phyloP scores from a whole-genome alignment of 2,329 filamentous ascomycete genomes.

The Aspergillus uvarum region DNA sequence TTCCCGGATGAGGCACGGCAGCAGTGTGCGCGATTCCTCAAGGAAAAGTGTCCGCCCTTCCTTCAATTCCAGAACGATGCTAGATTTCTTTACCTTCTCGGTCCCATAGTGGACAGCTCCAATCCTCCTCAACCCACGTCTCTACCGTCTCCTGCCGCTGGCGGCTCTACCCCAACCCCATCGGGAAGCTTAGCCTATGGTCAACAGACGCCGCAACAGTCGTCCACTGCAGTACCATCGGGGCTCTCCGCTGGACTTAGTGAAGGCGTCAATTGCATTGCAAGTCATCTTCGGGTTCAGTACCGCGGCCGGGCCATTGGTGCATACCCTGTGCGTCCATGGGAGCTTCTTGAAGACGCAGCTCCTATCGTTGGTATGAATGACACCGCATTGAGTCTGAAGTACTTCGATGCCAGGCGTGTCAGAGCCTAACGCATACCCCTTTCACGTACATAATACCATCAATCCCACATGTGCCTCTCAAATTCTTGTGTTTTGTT shows the following conservation, averaged over 20 bases:
- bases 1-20: constrained; percentile 46
- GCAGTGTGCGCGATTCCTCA: constrained; percentile 44
- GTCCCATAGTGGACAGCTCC: constrained; percentile 33
- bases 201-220: constrained; percentile 21
- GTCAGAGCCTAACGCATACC: constrained; percentile 21
- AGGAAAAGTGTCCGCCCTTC: constrained; percentile 43
- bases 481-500: not conserved
- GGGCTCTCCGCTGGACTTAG: constrained; percentile 16
- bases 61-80: constrained; percentile 40
- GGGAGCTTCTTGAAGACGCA: constrained; percentile 48
- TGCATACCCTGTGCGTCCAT: constrained; percentile 39
- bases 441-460: not conserved
- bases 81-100: constrained; percentile 44
- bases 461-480: not conserved
- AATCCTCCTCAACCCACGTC: constrained; percentile 27
- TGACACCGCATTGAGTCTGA: constrained; percentile 45
- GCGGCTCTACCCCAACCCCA: constrained; percentile 31
- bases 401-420: constrained; percentile 43
- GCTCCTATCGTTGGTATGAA: constrained; percentile 46
- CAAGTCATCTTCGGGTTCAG: constrained; percentile 39
- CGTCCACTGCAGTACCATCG: constrained; percentile 8
- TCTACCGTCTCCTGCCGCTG: constrained; percentile 33
- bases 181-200: constrained; percentile 23
- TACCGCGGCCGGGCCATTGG: constrained; percentile 37
- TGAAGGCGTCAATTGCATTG: constrained; percentile 29